A percentile compares a stretch with the other conserved stretches of the same genome.
Conservation (phyloP, 176 grass and related monocot species). For the Tillandsia fasciculata region DNA sequence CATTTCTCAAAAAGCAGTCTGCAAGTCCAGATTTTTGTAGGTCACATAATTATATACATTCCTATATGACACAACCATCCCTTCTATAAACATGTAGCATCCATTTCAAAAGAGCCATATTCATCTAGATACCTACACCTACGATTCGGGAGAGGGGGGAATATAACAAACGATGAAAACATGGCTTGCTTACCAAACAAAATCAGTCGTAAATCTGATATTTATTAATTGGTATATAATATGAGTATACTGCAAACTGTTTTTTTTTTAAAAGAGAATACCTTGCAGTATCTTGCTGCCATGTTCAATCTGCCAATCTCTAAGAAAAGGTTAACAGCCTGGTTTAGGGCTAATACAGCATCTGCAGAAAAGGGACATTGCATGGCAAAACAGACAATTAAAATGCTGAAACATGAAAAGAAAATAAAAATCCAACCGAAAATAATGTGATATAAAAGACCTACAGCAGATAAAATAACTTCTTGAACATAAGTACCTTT, state of each 20-base stretch:
- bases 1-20: neutral
- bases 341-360: conserved; percentile 66
- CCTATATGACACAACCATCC: neutral
- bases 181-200: too few relatives aligned
- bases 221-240: neutral
- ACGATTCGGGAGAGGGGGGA: too few relatives aligned
- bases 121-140: neutral
- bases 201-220: neutral
- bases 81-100: neutral
- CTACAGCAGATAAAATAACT: conserved; percentile 3
- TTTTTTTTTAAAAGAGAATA: conserved; percentile 3
- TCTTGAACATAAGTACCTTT: conserved; percentile 27
- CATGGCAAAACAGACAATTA: neutral
- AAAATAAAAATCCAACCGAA: neutral
- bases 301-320: conserved; percentile 98
- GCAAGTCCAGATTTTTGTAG: neutral
- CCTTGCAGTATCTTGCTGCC: conserved; percentile 99
- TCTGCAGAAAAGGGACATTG: conserved; percentile 36
- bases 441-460: neutral
- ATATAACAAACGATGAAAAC: too few relatives aligned
- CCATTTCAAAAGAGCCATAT: neutral
- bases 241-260: neutral
- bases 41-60: neutral
- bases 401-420: neutral
- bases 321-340: conserved; percentile 85